Evolutionary conservation across 495 filamentous ascomycete species (phyloP).

Genomic region (Xylaria nigripes): DNA sequence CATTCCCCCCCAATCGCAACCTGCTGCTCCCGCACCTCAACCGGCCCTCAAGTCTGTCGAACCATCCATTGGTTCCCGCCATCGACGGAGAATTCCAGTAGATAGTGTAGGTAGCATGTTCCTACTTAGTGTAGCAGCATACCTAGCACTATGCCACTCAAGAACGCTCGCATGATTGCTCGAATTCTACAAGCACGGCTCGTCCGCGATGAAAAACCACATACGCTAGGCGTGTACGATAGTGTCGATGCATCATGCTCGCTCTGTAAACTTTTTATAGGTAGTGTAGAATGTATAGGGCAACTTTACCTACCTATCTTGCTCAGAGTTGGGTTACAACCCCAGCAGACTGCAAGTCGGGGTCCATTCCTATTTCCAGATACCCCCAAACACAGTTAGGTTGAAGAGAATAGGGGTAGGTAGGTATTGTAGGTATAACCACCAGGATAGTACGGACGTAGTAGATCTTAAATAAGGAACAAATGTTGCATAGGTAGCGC

Average conservation of each 20-base stretch:
- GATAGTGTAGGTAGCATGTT: neutral
- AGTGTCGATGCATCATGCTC: neutral
- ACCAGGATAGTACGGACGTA: neutral
- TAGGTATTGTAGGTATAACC: neutral
- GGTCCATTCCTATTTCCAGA: slow-evolving; percentile 1
- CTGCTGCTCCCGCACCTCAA: too few relatives aligned
- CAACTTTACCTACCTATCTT: neutral
- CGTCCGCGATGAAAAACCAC: too few relatives aligned
- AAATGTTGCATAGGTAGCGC: too few relatives aligned
- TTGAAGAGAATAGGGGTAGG: neutral
- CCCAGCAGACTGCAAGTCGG: neutral
- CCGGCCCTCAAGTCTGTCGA: neutral
- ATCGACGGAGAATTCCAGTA: neutral
- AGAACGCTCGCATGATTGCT: neutral
- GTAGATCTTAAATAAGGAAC: too few relatives aligned
- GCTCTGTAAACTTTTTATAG: neutral
- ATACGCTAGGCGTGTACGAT: too few relatives aligned
- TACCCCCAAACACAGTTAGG: neutral
- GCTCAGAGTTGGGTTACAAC: neutral
- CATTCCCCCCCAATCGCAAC: too few relatives aligned
- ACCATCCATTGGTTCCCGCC: slow-evolving; percentile 4
- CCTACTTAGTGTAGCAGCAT: neutral
- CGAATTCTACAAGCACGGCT: too few relatives aligned
- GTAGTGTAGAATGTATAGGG: too few relatives aligned
- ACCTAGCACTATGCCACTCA: neutral